Evolutionary conservation across 2,329 filamentous ascomycete species (phyloP).

Genomic region (Orbilia oligospora): DNA sequence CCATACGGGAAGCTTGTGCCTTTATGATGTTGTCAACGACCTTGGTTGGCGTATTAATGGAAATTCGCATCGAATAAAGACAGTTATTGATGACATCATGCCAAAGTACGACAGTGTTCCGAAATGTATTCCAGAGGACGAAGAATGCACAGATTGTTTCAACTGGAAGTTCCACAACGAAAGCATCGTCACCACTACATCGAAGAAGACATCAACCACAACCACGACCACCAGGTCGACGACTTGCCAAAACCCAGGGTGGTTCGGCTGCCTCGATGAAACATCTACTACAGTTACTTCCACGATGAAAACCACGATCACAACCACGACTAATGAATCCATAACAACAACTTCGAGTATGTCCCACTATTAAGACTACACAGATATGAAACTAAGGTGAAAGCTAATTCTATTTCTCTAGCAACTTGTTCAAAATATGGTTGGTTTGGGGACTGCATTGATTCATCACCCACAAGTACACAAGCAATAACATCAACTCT

Average conservation of each 20-base stretch:
- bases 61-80: constrained; percentile 89
- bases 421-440: constrained; percentile 62
- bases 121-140: constrained; percentile 79
- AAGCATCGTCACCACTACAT: constrained; percentile 83
- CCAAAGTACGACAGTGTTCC: constrained; percentile 85
- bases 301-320: constrained; percentile 56
- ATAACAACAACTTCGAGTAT: constrained; percentile 52
- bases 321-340: constrained; percentile 49
- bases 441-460: constrained; percentile 64
- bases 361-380: background rate
- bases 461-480: constrained; percentile 58
- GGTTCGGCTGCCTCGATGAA: constrained; percentile 64
- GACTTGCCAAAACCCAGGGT: constrained; percentile 63
- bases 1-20: constrained; percentile 87
- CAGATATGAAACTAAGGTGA: background rate
- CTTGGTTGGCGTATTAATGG: constrained; percentile 93
- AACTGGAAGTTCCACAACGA: constrained; percentile 96
- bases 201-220: constrained; percentile 71
- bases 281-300: constrained; percentile 61
- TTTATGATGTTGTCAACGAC: constrained; percentile 92
- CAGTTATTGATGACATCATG: constrained; percentile 89
- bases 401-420: constrained; percentile 5
- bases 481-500: constrained; percentile 41
- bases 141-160: constrained; percentile 87
- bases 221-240: constrained; percentile 64